Base-by-base conservation (phyloP, 352 stramenopile species). In the Phytophthora pluvialis region DNA sequence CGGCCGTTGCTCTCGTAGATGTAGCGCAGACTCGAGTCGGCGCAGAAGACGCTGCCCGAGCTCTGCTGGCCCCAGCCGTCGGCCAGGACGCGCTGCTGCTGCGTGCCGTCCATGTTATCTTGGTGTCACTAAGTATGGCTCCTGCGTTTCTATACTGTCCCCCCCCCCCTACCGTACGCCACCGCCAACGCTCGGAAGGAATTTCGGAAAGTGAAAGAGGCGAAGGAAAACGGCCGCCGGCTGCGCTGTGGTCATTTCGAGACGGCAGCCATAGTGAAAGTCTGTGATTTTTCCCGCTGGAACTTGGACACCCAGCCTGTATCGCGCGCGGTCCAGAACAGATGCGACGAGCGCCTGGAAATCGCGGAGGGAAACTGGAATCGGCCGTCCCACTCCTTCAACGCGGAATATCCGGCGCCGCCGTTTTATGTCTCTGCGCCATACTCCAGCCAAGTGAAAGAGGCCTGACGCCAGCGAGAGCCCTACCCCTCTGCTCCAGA, bases 21-120 rank as follows among this genome's bases (percentile, higher is more conserved):
- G 63, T 83, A 91, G 15, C 83, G 84, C 39, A 93, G 77, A 73
- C 82, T 90, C 59, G 84, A 93, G 54, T 93, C 84, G 49, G 82
- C 84, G 69, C 84, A 93, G 72, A 93, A 93, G 60, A 93, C 84
- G 66, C 70, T 88, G 29, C 84, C 79, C 4, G 74, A 74, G 28
- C 62, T 57, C 59, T 82, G 73, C 5, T 74, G 52, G 38, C 82
- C 84, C 82, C 83, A 93, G 21, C 84, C 84, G 53, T 93, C 82
- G 35, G 84, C 82, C 39, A 93, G 55, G 2, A 93, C 81, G 40
- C 83, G 80, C 68, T 84, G 78, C 58, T 86, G 76, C 21, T 77
- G 70, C 45, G 10, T 63, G 39, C 55, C 57, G 62, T 69, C 65
- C 61, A 75, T 75, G 32, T 49, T 61, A 40, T 61, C 42, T 67